Evolutionary conservation across 2,329 filamentous ascomycete species (phyloP), one percentile per base, ranked within the genome.

Genomic region (Ceratocystiopsis brevicomis): DNA sequence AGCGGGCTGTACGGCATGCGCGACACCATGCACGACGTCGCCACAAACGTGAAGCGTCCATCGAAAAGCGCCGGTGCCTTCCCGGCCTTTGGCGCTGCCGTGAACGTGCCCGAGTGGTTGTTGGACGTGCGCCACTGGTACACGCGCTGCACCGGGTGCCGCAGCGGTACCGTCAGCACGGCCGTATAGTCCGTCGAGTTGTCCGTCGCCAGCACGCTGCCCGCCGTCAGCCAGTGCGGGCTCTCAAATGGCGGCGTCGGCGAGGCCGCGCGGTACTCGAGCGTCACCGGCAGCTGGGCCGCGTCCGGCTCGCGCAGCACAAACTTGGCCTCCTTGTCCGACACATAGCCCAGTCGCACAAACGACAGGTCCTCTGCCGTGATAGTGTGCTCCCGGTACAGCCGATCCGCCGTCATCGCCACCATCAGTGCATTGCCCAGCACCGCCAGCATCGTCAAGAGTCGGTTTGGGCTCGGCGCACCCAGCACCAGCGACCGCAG

Each of bases 41-140:
- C 85, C 9, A 96, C 62, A 57, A 98, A 98, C 0, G 84, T 93
- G 53, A 94, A 88, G 45, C 76, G 78, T 37, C 78, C 78, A 41
- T 76, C 69, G 38, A 69, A 68, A 5, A 69, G 66, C 15, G 67
- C 62, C 0, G 76, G 71, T 49, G 72, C 68, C 2, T 71, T 66
- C 12, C 86, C 85, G 0, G 76, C 64, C 34, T 68, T 72, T 1
- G 88, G 84, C 1, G 86, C 79, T 0, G 84, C 78, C 4, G 72
- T 73, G 53, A 98, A 94, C 50, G 76, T 76, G 39, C 90, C 90
- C 0, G 76, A 77, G 53, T 88, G 79, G 55, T 90, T 87, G 56
- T 90, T 92, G 0, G 86, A 93, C 1, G 87, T 77, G 9, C 71
- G 69, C 68, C 90, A 98, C 53, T 85, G 76, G 55, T 95, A 98